These are phyloP conservation scores for Leishmania amazonensis DNA, from an alignment of 208 protist genomes.

Conservation along the genomic window DNA sequence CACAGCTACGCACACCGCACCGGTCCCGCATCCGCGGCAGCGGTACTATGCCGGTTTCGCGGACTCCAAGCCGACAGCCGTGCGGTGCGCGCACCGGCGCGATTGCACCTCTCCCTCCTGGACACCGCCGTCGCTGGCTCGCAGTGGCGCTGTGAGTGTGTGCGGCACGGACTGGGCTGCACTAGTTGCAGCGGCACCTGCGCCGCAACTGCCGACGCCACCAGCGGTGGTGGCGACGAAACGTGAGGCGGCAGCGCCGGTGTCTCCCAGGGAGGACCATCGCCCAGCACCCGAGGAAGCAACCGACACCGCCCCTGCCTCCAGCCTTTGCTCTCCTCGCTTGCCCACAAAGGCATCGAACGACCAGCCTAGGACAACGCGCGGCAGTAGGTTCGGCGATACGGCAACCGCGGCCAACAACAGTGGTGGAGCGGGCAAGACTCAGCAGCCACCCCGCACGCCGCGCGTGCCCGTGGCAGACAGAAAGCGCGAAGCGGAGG, in stretches of 20 bases:
- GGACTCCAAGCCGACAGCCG: slow-evolving; percentile 18
- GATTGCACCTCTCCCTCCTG: slow-evolving; percentile 24
- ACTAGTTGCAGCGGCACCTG: slow-evolving; percentile 17
- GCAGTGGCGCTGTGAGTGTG: not conserved
- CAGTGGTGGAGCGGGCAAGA: slow-evolving; percentile 3
- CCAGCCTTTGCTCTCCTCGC: not conserved
- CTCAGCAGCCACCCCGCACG: slow-evolving; percentile 12
- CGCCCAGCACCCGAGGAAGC: not conserved
- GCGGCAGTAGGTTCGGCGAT: not conserved
- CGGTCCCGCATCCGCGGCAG: not conserved
- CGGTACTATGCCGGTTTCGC: slow-evolving; percentile 4
- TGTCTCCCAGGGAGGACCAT: not conserved
- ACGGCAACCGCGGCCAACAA: not conserved
- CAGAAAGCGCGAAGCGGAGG: slow-evolving; percentile 7
- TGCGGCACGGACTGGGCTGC: slow-evolving; percentile 27
- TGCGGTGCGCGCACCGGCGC: slow-evolving; percentile 13
- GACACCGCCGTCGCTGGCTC: slow-evolving; percentile 16
- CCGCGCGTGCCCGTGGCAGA: not conserved
- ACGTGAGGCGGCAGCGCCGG: not conserved
- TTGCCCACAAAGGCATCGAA: not conserved
- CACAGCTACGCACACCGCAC: not conserved
- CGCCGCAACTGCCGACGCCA: not conserved
- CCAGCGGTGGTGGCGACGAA: not conserved
- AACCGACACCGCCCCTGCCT: not conserved
- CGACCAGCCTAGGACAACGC: not conserved